phyloP scores from a whole-genome alignment of 768 basidiomycete genomes.

The Phylloporus rhodoxanthus region DNA sequence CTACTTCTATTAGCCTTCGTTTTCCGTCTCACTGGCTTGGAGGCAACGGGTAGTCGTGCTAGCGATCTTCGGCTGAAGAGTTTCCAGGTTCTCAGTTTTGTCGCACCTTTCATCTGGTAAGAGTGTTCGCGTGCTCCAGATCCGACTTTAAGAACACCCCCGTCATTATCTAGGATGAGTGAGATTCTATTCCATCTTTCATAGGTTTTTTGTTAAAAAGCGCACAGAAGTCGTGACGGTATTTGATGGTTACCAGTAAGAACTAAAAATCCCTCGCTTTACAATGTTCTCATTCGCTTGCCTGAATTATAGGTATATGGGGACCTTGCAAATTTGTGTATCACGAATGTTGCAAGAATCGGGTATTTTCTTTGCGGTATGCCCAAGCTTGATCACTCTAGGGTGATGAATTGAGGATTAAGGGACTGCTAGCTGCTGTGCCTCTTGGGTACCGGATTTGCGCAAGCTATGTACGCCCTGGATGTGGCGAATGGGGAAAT shows the following conservation, averaged over 20 bases:
- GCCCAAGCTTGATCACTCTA: constrained; percentile 13
- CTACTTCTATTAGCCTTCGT: constrained; percentile 70
- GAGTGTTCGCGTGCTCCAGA: constrained; percentile 18
- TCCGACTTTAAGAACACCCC: not conserved
- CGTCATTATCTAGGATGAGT: constrained; percentile 65
- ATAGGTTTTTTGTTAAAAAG: not conserved
- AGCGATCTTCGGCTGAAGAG: constrained; percentile 50
- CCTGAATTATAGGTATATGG: constrained; percentile 57
- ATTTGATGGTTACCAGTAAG: constrained; percentile 76
- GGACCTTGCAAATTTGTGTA: constrained; percentile 91
- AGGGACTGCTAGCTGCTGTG: constrained; percentile 57
- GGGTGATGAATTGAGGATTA: not conserved
- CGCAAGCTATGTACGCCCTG: constrained; percentile 81
- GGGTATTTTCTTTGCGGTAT: constrained; percentile 83
- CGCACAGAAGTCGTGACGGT: constrained; percentile 66
- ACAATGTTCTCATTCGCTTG: not conserved
- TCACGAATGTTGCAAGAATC: constrained; percentile 92
- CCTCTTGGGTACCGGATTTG: constrained; percentile 78
- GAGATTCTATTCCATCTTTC: constrained; percentile 25
- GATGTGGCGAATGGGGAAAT: constrained; percentile 83
- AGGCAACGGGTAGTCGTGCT: constrained; percentile 30
- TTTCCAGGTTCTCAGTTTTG: constrained; percentile 87
- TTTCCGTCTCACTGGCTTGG: constrained; percentile 60
- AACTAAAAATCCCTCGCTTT: not conserved
- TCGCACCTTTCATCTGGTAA: constrained; percentile 83